Conservation (phyloP, 768 basidiomycete genomes). For the Mycena belliarum region DNA sequence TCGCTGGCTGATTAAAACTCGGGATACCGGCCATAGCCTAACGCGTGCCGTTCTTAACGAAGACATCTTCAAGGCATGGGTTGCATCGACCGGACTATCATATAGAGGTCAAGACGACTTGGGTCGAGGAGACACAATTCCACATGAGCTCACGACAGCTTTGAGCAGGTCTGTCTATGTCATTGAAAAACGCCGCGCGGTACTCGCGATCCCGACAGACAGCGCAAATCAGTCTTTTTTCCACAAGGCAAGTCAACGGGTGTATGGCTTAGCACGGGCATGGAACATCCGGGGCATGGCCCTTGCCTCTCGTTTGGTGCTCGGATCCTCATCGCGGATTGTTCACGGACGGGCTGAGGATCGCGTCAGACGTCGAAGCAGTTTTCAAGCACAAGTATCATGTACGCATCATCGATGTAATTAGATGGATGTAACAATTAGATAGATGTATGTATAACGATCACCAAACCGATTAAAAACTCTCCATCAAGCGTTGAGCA, state of each 20-base stretch:
- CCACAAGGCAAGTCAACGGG: not conserved
- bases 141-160: conserved; percentile 27
- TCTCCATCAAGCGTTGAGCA: too few species aligned
- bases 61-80: conserved; percentile 17
- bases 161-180: conserved; percentile 22
- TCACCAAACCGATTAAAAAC: too few species aligned
- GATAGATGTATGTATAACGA: too few species aligned
- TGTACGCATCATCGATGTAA: too few species aligned
- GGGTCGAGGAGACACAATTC: conserved; percentile 21
- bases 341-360: not conserved
- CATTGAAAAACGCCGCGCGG: too few species aligned
- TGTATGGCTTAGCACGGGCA: not conserved
- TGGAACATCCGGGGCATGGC: not conserved
- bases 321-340: not conserved
- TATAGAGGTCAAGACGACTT: conserved; percentile 31
- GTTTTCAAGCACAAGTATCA: not conserved
- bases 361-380: not conserved
- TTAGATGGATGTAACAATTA: too few species aligned
- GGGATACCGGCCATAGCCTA: conserved; percentile 23
- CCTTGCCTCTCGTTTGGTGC: not conserved
- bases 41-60: conserved; percentile 22
- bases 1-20: too few species aligned
- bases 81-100: conserved; percentile 27
- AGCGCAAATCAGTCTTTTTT: not conserved
- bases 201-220: too few species aligned